Evolutionary conservation across 495 filamentous ascomycete genomes (phyloP), one percentile per base, ranked within the genome.

Genomic region (Rhypophila decipiens): DNA sequence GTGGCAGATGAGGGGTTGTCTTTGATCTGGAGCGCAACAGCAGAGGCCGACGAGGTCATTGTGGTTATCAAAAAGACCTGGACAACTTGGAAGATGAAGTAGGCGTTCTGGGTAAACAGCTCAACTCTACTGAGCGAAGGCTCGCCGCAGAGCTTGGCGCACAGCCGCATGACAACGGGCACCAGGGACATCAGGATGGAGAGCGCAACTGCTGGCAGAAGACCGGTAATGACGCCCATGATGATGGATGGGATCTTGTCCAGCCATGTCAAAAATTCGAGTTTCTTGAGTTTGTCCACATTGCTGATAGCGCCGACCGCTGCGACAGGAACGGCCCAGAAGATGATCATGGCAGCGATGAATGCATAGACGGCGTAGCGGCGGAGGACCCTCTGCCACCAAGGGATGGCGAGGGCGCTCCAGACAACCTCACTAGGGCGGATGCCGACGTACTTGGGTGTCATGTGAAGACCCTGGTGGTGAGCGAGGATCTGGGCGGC

Each of bases 31-130:
- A 64, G 52, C 39, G 79, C 80, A 24, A 76, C 69, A 2, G 85
- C 77, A 1, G 88, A 74, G 12, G 90, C 88, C 3, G 86, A 82
- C 0, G 85, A 87, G 15, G 85, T 70, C 22, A 95, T 35, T 2
- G 93, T 97, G 2, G 88, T 76, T 23, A 98, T 80, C 42, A 98
- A 71, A 74, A 97, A 98, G 15, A 95, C 87, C 65, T 98, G 91
- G 23, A 98, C 75, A 35, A 98, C 85, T 64, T 96, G 90, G 78
- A 97, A 98, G 15, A 75, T 78, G 59, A 97, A 98, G 73, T 95
- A 98, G 40, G 76, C 86, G 59, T 94, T 95, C 61, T 98, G 93
- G 1, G 84, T 85, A 38, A 83, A 85, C 29, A 96, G 72, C 68
- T 98, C 93, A 24, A 97, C 79, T 11, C 79, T 77, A 5, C 89